Base-by-base conservation (phyloP, 2,329 filamentous ascomycete species). In the Xylaria sp. region DNA sequence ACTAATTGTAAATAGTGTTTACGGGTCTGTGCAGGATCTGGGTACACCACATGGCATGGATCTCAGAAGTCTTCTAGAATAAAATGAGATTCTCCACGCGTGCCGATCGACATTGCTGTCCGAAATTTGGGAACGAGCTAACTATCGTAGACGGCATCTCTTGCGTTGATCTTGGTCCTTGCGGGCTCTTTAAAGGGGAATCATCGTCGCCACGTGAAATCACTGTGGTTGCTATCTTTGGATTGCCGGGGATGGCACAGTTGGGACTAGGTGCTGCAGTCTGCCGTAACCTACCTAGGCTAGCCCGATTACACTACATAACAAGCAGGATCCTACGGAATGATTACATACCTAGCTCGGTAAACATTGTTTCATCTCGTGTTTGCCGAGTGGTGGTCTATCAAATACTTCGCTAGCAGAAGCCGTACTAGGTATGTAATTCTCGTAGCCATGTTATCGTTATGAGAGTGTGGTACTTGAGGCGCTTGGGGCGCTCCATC, bases 121-220 rank as follows among this genome's bases (percentile, higher is more conserved):
- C 42, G 21, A 19, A 32, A 68, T 61, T 57, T 50, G 51, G 62
- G 45, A 58, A 56, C 17, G 5, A 32, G 32, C 50, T 55, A 32
- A 36, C 11, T 36, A 11, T 32, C 14, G 17, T 42, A 42, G 39
- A 39, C 9, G 48, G 48, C 34, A 24, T 42, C 51, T 36, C 34
- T 24, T n/a, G 34, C 36, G 59, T 27, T 58, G 59, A 63, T 67
- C 61, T 21, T 53, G 30, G 30, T 63, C 42, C 48, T 42, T 21
- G 21, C 6, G 51, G 39, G 39, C 19, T n/a, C 39, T 63, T 8
- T 3, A 68, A 61, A 9, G 30, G 32, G 63, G 27, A 68, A 53
- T 3, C 45, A 65, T 65, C 61, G 51, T 54, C 66, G 53, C 65
- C 65, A 67, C 65, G 60, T 67, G 60, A 64, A 59, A 54, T 59